Conservation (phyloP, 176 grass and related monocot genomes). For the Carex myosuroides region DNA sequence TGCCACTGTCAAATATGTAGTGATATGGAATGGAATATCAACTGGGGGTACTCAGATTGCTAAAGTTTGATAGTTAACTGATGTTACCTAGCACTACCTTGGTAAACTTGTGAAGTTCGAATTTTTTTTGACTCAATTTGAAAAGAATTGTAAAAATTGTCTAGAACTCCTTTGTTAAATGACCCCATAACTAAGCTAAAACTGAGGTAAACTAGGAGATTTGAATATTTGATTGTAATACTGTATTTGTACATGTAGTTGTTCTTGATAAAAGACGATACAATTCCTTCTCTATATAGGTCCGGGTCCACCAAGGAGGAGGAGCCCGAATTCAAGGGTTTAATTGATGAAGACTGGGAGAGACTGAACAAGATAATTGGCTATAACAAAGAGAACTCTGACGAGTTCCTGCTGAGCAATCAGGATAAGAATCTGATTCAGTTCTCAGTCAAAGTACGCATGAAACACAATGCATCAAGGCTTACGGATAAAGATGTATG, state of each 20-base stretch:
- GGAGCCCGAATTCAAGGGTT: constrained; percentile 60
- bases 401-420: constrained; percentile 52
- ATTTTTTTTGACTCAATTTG: not conserved
- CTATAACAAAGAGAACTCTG: constrained; percentile 75
- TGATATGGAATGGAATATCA: not conserved
- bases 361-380: constrained; percentile 85
- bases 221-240: constrained; percentile 7
- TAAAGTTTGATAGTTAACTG: not conserved
- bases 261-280: not conserved
- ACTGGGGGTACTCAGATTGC: not conserved
- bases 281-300: constrained; percentile 36
- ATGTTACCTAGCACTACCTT: not conserved
- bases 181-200: not conserved
- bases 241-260: not conserved
- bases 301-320: constrained; percentile 61
- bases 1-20: not conserved
- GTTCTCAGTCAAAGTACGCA: constrained; percentile 77
- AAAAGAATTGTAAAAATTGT: not conserved
- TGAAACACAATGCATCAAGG: constrained; percentile 96
- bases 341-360: constrained; percentile 89
- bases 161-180: not conserved
- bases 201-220: not conserved
- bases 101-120: not conserved
- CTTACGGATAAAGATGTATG: constrained; percentile 57
- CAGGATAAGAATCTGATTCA: constrained; percentile 85